Evolutionary conservation across 2,329 filamentous ascomycete species (phyloP).

Genomic region (Anisogramma anomala): DNA sequence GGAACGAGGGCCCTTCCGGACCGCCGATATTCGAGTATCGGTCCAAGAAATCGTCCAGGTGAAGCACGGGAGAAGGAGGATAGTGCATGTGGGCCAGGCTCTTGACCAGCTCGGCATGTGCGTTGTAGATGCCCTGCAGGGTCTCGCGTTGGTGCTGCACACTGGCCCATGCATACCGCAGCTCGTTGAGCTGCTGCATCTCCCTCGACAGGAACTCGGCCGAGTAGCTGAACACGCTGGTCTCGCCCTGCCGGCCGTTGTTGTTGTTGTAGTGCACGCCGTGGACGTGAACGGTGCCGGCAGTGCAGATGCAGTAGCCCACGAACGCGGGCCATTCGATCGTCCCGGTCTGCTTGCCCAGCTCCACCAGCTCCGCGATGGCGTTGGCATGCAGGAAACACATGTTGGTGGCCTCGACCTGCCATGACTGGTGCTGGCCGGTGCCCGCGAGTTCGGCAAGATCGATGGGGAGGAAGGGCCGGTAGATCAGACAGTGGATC

Average conservation of each 20-base stretch:
- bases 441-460: constrained; percentile 67
- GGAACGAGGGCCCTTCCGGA: constrained; percentile 45
- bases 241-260: constrained; percentile 33
- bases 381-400: constrained; percentile 81
- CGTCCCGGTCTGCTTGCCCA: constrained; percentile 60
- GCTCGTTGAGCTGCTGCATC: constrained; percentile 67
- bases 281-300: constrained; percentile 79
- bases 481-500: constrained; percentile 76
- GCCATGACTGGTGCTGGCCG: constrained; percentile 83
- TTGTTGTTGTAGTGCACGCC: constrained; percentile 64
- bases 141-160: constrained; percentile 72
- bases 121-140: constrained; percentile 63
- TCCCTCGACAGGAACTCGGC: constrained; percentile 63
- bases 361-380: constrained; percentile 70
- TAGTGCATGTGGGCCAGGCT: constrained; percentile 59
- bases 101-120: constrained; percentile 72
- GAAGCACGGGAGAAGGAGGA: constrained; percentile 66
- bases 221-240: constrained; percentile 50
- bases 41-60: constrained; percentile 80
- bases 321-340: constrained; percentile 82
- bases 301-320: constrained; percentile 76
- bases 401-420: constrained; percentile 80
- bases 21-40: constrained; percentile 53
- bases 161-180: constrained; percentile 64
- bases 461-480: constrained; percentile 77